Percentiles rank a stretch among this genome's conserved stretches.
Evolutionary conservation across 768 basidiomycete genomes (phyloP).

Genomic region (Panellus pusillus): DNA sequence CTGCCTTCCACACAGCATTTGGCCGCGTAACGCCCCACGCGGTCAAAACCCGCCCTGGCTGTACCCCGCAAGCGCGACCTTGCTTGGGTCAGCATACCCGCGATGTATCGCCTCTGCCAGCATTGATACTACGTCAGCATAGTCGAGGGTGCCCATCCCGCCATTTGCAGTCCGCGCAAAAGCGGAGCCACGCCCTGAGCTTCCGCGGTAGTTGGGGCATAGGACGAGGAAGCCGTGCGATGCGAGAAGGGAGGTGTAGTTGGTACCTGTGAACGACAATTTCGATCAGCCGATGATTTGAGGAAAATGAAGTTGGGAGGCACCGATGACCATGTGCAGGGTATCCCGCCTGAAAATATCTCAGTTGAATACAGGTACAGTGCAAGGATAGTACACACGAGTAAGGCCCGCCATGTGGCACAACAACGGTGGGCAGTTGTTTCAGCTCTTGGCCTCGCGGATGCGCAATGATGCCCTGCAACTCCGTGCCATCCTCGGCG

Average conservation of each 20-base stretch:
- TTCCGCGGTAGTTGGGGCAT: constrained; percentile 20
- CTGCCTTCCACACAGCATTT: constrained; percentile 16
- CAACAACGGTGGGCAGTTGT: constrained; percentile 12
- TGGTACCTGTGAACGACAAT: background rate
- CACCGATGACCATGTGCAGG: constrained; percentile 6
- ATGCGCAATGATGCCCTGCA: constrained; percentile 13
- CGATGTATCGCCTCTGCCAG: constrained; percentile 12
- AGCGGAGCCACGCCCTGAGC: constrained; percentile 10
- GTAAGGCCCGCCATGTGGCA: constrained; percentile 19
- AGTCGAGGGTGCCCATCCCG: constrained; percentile 17
- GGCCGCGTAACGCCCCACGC: constrained; percentile 20
- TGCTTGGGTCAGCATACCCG: constrained; percentile 3
- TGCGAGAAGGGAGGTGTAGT: constrained; percentile 8
- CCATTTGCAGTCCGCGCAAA: constrained; percentile 11
- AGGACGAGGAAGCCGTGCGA: constrained; percentile 20
- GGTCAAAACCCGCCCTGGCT: constrained; percentile 20
- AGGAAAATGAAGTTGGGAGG: background rate
- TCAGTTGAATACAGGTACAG: background rate
- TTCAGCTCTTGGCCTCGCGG: constrained; percentile 5
- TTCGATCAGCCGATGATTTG: background rate
- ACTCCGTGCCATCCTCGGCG: constrained; percentile 7
- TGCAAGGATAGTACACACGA: background rate
- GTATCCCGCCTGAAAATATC: constrained; percentile 3
- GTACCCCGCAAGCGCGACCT: constrained; percentile 20
- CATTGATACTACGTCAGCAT: constrained; percentile 20